Evolutionary conservation across 2,329 filamentous ascomycete species (phyloP).

Genomic region (Colletotrichum cereale): DNA sequence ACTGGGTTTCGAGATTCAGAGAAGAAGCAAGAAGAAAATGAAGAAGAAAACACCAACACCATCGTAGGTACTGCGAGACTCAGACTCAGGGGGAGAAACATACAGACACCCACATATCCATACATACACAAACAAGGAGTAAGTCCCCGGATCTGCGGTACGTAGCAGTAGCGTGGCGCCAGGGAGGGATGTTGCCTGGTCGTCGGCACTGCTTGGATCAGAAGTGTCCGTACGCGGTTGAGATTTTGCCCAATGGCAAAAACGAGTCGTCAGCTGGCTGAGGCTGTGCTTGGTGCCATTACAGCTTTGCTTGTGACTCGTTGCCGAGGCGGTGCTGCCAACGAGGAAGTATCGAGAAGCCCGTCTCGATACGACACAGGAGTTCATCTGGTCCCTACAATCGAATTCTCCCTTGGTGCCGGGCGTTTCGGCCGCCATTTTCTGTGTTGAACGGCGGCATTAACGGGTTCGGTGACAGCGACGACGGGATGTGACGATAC

Average conservation of each 20-base stretch:
- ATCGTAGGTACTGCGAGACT: not conserved
- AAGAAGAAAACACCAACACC: not conserved
- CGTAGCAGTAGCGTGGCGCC: not conserved
- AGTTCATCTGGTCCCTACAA: not conserved
- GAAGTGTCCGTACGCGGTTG: not conserved
- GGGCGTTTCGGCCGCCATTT: not conserved
- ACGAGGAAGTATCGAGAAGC: not conserved
- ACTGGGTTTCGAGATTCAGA: not conserved
- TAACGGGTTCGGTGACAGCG: conserved; percentile 20
- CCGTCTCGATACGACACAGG: not conserved
- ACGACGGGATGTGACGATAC: not conserved
- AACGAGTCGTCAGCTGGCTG: conserved; percentile 37
- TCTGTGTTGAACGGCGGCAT: not conserved
- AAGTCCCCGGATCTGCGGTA: conserved; percentile 27
- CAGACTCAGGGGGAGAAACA: not conserved
- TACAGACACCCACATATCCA: too few relatives aligned
- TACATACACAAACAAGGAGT: not conserved
- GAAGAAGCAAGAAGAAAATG: conserved; percentile 10
- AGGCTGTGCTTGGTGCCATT: conserved; percentile 19
- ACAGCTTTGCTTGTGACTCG: not conserved
- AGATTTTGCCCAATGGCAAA: conserved; percentile 33
- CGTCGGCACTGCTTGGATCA: conserved; percentile 5
- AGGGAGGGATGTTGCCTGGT: conserved; percentile 21
- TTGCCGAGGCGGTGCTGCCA: conserved; percentile 10
- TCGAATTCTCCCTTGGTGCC: not conserved